These are phyloP conservation scores for Hygrophorus russula DNA, from an alignment of 768 basidiomycete genomes.

Conservation along the genomic window DNA sequence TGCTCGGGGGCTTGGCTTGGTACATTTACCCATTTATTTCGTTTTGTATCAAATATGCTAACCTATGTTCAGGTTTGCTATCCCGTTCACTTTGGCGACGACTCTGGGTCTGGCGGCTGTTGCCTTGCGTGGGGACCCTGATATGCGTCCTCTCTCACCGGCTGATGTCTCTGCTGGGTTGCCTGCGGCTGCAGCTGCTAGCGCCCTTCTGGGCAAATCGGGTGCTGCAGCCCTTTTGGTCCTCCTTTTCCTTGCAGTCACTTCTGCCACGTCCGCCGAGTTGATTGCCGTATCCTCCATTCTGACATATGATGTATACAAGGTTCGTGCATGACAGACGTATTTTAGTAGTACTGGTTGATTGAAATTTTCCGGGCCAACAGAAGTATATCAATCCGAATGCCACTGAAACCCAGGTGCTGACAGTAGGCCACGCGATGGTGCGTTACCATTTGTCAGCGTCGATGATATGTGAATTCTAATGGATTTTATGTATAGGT, in stretches of 20 bases:
- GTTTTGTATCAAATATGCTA: background rate
- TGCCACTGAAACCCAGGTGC: constrained; percentile 65
- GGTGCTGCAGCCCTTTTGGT: constrained; percentile 75
- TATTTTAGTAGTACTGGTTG: background rate
- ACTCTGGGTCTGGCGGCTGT: constrained; percentile 83
- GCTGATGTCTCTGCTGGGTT: constrained; percentile 83
- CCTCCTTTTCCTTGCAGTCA: constrained; percentile 80
- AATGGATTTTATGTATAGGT: constrained; percentile 31
- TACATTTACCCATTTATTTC: constrained; percentile 14
- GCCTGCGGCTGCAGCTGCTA: constrained; percentile 74
- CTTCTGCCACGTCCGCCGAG: constrained; percentile 79
- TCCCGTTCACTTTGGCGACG: constrained; percentile 80
- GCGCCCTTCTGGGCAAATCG: constrained; percentile 66
- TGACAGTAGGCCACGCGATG: constrained; percentile 58
- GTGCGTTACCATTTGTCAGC: constrained; percentile 19
- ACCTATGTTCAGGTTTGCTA: constrained; percentile 48
- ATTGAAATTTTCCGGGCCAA: background rate
- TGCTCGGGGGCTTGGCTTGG: constrained; percentile 86
- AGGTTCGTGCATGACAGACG: constrained; percentile 25
- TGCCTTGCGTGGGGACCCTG: constrained; percentile 54
- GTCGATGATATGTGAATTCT: background rate
- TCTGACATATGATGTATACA: constrained; percentile 80
- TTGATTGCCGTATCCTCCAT: constrained; percentile 83
- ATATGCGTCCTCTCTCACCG: constrained; percentile 35
- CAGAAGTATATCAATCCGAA: constrained; percentile 72